Percentiles rank a stretch among this genome's conserved stretches.
Conservation (phyloP, 163 green algal species). For the Scenedesmus sp. region DNA sequence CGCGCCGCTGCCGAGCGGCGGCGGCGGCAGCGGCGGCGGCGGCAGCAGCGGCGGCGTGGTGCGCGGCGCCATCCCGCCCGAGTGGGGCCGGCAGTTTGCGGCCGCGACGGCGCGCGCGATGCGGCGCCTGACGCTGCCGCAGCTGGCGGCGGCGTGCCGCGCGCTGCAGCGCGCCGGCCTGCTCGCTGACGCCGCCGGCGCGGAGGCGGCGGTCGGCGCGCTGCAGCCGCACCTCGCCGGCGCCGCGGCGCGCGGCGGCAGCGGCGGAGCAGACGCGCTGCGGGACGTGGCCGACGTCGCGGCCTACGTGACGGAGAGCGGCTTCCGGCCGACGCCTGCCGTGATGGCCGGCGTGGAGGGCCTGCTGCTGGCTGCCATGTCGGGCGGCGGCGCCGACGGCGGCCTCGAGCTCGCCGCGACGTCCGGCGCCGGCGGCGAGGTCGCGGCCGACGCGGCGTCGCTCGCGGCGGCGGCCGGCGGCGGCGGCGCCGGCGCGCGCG, state of each 20-base stretch:
- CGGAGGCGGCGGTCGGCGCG: neutral
- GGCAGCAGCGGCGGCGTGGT: constrained; percentile 13
- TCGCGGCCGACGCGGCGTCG: neutral
- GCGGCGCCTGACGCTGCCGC: neutral
- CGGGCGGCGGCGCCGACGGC: neutral
- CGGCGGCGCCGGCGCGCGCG: neutral
- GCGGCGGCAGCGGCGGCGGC: neutral
- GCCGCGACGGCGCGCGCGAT: neutral
- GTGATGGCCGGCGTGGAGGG: neutral
- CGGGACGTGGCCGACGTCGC: constrained; percentile 16
- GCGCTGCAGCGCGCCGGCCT: constrained; percentile 1
- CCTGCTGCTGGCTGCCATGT: constrained; percentile 15
- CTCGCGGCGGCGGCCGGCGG: neutral
- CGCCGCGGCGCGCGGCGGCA: neutral
- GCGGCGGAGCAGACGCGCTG: neutral
- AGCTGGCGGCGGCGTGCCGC: neutral
- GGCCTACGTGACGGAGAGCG: constrained; percentile 31
- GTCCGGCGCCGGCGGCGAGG: neutral
- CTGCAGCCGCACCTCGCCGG: neutral
- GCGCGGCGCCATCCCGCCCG: neutral
- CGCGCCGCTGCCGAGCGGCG: too few species aligned
- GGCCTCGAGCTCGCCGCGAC: neutral
- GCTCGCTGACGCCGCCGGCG: neutral
- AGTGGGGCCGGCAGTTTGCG: neutral
- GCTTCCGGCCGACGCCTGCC: constrained; percentile 4